Evolutionary conservation across 768 basidiomycete species (phyloP).

Genomic region (Leccinum sublutescens): DNA sequence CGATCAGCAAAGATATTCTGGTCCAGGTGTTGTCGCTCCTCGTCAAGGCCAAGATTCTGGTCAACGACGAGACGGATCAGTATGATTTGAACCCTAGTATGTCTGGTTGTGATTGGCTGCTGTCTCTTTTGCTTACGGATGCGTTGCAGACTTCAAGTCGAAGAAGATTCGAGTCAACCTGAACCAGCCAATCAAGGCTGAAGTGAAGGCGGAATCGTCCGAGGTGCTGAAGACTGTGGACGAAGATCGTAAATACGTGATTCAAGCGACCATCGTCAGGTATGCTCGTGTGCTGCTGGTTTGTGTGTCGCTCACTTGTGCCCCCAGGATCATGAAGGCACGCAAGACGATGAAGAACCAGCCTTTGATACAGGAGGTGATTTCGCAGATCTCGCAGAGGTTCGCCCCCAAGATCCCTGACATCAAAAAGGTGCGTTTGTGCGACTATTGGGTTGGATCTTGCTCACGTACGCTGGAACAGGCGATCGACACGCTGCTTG

Average conservation of each 20-base stretch:
- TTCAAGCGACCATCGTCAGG: slow-evolving; percentile 88
- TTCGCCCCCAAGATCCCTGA: slow-evolving; percentile 94
- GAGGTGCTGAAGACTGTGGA: slow-evolving; percentile 94
- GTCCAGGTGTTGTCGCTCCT: slow-evolving; percentile 61
- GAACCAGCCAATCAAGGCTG: slow-evolving; percentile 91
- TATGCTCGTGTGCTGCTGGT: neutral
- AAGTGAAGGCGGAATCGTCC: slow-evolving; percentile 85
- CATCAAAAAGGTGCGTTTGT: slow-evolving; percentile 79
- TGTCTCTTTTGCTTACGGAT: neutral
- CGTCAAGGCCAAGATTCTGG: slow-evolving; percentile 84
- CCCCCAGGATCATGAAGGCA: slow-evolving; percentile 85
- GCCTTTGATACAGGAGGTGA: slow-evolving; percentile 83
- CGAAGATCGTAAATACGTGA: slow-evolving; percentile 95
- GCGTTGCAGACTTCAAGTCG: slow-evolving; percentile 70
- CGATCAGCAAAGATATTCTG: slow-evolving; percentile 77
- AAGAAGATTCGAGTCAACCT: slow-evolving; percentile 93
- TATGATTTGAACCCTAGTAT: slow-evolving; percentile 88
- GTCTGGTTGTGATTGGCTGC: slow-evolving; percentile 5
- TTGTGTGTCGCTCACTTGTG: neutral
- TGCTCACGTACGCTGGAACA: slow-evolving; percentile 25
- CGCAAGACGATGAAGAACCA: slow-evolving; percentile 96
- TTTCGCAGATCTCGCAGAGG: slow-evolving; percentile 81
- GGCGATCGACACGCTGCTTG: slow-evolving; percentile 89
- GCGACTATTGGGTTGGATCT: neutral
- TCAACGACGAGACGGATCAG: slow-evolving; percentile 85